These are phyloP conservation scores for Aurantiochytrium sp. DNA, from an alignment of 108 stramenopile genomes.

Conservation along the genomic window DNA sequence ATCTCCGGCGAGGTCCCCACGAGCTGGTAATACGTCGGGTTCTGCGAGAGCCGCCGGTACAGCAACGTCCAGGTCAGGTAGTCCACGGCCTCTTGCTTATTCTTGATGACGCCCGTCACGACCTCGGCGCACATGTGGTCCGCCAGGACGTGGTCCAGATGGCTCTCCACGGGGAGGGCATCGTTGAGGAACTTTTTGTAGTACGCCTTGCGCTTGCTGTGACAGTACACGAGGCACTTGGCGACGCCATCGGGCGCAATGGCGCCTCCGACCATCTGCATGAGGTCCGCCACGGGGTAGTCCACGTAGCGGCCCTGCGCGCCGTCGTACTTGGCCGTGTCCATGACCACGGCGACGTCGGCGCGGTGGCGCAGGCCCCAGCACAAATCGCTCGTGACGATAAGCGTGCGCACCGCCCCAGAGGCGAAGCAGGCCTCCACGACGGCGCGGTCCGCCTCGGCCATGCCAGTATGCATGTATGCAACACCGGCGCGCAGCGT, in stretches of 20 bases:
- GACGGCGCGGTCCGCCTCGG: constrained; percentile 65
- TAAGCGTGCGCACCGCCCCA: constrained; percentile 70
- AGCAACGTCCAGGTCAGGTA: constrained; percentile 96
- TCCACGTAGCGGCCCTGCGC: constrained; percentile 81
- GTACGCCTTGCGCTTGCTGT: constrained; percentile 85
- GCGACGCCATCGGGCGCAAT: constrained; percentile 68
- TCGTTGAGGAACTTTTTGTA: constrained; percentile 88
- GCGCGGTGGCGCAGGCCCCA: constrained; percentile 71
- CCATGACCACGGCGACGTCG: constrained; percentile 87
- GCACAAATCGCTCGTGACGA: constrained; percentile 75
- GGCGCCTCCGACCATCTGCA: constrained; percentile 91
- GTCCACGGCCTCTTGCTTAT: constrained; percentile 96
- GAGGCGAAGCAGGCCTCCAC: constrained; percentile 67
- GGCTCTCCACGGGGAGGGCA: constrained; percentile 93
- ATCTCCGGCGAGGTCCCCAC: constrained; percentile 78
- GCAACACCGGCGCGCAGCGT: constrained; percentile 78
- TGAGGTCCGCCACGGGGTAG: constrained; percentile 80
- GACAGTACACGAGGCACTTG: constrained; percentile 82
- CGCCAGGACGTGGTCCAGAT: constrained; percentile 87
- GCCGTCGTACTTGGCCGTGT: constrained; percentile 91
- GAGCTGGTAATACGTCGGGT: constrained; percentile 98
- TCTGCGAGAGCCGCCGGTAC: constrained; percentile 90
- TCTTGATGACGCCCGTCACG: constrained; percentile 84
- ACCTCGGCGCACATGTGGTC: constrained; percentile 96
- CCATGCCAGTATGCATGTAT: constrained; percentile 85